A percentile compares a stretch with the other conserved stretches of the same genome.
phyloP scores from a whole-genome alignment of 1,284 basidiomycete genomes.

The Puccinia polysora region DNA sequence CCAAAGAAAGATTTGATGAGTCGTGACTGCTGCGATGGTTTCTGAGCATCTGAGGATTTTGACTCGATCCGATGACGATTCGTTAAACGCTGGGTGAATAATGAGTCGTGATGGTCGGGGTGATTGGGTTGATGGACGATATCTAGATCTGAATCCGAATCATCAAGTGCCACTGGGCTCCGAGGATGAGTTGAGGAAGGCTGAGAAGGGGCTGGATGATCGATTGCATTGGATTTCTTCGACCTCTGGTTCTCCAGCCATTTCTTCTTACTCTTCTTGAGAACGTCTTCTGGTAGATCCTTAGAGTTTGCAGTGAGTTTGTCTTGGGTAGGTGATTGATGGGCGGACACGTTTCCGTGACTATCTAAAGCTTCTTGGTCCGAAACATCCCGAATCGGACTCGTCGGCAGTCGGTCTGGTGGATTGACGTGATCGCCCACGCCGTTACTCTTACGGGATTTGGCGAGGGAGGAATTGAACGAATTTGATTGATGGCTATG shows the following conservation, averaged over 20 bases:
- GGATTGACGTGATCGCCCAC: background rate
- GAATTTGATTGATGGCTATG: no score
- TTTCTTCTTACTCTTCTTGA: no score
- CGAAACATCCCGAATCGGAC: background rate
- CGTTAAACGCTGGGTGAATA: background rate
- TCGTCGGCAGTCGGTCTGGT: background rate
- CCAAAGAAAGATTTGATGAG: background rate
- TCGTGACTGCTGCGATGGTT: no score
- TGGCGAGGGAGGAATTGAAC: background rate
- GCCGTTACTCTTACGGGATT: background rate
- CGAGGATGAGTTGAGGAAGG: background rate
- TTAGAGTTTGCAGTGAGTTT: background rate
- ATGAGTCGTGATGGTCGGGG: background rate
- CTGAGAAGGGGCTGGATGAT: background rate
- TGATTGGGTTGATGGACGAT: slow-evolving; percentile 11
- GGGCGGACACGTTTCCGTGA: no score
- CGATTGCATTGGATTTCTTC: background rate
- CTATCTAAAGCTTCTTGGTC: slow-evolving; percentile 11
- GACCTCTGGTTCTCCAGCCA: slow-evolving; percentile 7
- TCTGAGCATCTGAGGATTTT: no score
- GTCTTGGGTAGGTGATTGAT: background rate
- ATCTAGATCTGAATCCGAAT: slow-evolving; percentile 39
- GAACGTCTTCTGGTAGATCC: background rate
- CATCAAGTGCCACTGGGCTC: background rate
- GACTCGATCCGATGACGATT: no score